These are phyloP conservation scores for Kurtzmaniella natalensis DNA, from an alignment of 1,139 yeast genomes.

Conservation along the genomic window DNA sequence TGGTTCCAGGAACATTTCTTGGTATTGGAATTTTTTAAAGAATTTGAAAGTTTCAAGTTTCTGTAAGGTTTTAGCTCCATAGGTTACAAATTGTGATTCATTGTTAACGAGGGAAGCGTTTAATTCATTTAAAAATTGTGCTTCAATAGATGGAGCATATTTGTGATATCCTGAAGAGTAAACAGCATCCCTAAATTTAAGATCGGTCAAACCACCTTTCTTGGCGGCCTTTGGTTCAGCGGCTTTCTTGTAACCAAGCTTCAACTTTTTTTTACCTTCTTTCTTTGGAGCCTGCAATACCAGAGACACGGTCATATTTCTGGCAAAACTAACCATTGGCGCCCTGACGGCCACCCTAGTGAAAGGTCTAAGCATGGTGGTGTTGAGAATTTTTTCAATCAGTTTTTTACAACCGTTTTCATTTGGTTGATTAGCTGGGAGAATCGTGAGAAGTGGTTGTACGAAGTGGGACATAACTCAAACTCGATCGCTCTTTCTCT, in stretches of 20 bases:
- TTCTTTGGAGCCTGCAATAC: slow-evolving; percentile 1
- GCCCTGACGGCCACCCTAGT: slow-evolving; percentile 12
- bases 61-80: slow-evolving; percentile 16
- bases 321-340: slow-evolving; percentile 9
- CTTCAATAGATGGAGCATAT: slow-evolving; percentile 20
- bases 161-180: slow-evolving; percentile 32
- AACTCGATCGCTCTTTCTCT: too few relatives aligned
- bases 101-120: slow-evolving; percentile 10
- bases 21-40: slow-evolving; percentile 60
- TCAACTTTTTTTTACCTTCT: slow-evolving; percentile 22
- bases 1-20: slow-evolving; percentile 58
- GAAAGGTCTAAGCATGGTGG: slow-evolving; percentile 6
- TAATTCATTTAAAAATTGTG: slow-evolving; percentile 16
- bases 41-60: slow-evolving; percentile 43
- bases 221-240: slow-evolving; percentile 22
- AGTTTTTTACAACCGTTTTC: too few relatives aligned
- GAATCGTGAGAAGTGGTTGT: too few relatives aligned
- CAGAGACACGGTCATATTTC: neutral
- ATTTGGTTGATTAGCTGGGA: too few relatives aligned
- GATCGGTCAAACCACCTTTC: slow-evolving; percentile 44
- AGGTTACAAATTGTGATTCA: slow-evolving; percentile 21
- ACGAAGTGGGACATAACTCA: too few relatives aligned
- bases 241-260: slow-evolving; percentile 13
- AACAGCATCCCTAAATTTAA: slow-evolving; percentile 38
- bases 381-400: neutral